A percentile compares a stretch with the other conserved stretches of the same genome.
Conservation (phyloP, 768 basidiomycete genomes). For the Tricholoma flavovirens region DNA sequence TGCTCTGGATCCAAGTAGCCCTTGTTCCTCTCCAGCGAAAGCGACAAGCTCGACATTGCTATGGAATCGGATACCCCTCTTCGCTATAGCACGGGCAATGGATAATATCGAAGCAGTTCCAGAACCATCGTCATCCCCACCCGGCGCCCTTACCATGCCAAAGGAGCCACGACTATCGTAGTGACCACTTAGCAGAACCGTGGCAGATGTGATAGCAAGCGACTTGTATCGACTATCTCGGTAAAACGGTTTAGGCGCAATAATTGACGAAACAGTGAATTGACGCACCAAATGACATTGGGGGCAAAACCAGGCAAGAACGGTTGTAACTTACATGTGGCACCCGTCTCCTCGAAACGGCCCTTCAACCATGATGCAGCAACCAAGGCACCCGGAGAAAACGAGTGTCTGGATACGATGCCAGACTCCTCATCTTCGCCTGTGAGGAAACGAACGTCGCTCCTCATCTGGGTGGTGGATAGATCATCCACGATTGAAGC, state of each 20-base stretch:
- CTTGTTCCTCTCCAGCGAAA: slow-evolving; percentile 93
- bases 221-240: slow-evolving; percentile 50
- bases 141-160: slow-evolving; percentile 62
- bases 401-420: slow-evolving; percentile 79
- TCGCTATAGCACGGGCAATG: slow-evolving; percentile 71
- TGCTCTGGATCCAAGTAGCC: slow-evolving; percentile 68
- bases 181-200: slow-evolving; percentile 76
- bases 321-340: slow-evolving; percentile 56
- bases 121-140: slow-evolving; percentile 48
- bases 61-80: slow-evolving; percentile 62
- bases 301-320: slow-evolving; percentile 78
- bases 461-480: slow-evolving; percentile 56
- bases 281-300: slow-evolving; percentile 72
- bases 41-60: slow-evolving; percentile 75
- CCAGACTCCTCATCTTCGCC: slow-evolving; percentile 74
- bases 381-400: slow-evolving; percentile 54
- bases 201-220: slow-evolving; percentile 50
- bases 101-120: slow-evolving; percentile 67
- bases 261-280: slow-evolving; percentile 15
- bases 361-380: slow-evolving; percentile 75
- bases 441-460: slow-evolving; percentile 77
- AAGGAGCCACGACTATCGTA: slow-evolving; percentile 92
- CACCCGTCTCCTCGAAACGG: slow-evolving; percentile 70
- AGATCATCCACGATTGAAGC: slow-evolving; percentile 66
- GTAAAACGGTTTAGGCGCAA: not conserved